phyloP scores from a whole-genome alignment of 495 filamentous ascomycete genomes.

The Aspergillus sclerotiicarbonarius region DNA sequence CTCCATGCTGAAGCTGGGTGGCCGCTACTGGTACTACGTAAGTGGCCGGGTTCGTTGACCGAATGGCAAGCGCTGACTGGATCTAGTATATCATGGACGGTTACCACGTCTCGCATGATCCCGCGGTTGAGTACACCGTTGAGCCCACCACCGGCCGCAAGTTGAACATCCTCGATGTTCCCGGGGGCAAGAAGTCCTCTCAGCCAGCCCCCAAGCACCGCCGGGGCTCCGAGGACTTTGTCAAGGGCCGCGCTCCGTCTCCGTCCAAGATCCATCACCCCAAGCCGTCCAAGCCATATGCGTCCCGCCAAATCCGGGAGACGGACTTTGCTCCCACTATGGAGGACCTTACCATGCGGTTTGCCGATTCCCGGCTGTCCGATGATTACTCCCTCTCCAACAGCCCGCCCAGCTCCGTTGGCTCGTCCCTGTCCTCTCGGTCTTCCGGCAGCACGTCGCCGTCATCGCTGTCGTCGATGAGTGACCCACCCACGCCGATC shows the following conservation, averaged over 20 bases:
- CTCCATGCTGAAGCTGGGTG: conserved; percentile 73
- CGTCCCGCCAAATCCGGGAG: conserved; percentile 79
- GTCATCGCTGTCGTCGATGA: conserved; percentile 68
- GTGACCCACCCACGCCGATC: conserved; percentile 58
- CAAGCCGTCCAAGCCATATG: conserved; percentile 82
- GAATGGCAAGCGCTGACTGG: conserved; percentile 13
- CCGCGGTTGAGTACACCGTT: conserved; percentile 80
- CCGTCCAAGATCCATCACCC: conserved; percentile 87
- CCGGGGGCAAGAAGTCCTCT: conserved; percentile 39
- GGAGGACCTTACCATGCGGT: conserved; percentile 71
- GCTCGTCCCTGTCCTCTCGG: conserved; percentile 73
- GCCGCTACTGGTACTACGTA: conserved; percentile 98
- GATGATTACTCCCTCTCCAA: conserved; percentile 64
- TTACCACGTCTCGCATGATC: conserved; percentile 98
- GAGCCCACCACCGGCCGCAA: conserved; percentile 97
- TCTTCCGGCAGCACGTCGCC: conserved; percentile 69
- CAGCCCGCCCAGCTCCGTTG: conserved; percentile 69
- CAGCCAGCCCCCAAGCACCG: conserved; percentile 29
- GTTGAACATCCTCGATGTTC: conserved; percentile 76
- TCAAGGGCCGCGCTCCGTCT: conserved; percentile 82
- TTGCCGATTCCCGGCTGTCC: conserved; percentile 67
- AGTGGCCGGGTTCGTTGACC: conserved; percentile 19
- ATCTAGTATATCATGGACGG: conserved; percentile 93
- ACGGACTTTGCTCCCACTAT: conserved; percentile 68
- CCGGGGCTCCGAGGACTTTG: conserved; percentile 57